Percentiles rank a stretch among this genome's conserved stretches.
These are phyloP conservation scores for Leucocoprinus leucothites DNA, from an alignment of 768 basidiomycete genomes.

Conservation along the genomic window DNA sequence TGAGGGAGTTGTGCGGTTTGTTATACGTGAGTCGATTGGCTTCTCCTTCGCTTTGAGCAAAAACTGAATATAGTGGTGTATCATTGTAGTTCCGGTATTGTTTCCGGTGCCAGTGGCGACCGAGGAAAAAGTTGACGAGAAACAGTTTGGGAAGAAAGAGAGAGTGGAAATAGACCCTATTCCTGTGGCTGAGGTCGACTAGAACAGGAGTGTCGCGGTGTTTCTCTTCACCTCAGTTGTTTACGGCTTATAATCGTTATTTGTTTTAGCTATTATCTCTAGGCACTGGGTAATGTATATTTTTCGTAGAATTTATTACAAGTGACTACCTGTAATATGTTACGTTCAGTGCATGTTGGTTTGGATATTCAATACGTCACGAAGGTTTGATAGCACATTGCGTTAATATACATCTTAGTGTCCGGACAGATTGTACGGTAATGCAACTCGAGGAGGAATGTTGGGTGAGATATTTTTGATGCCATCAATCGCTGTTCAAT, in stretches of 20 bases:
- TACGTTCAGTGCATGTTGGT: neutral
- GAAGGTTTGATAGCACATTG: no score
- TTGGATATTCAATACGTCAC: no score
- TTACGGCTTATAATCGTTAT: no score
- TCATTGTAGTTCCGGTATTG: conserved; percentile 1
- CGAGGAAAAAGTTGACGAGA: neutral
- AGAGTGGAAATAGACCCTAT: neutral
- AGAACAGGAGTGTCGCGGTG: neutral
- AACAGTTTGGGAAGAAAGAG: neutral
- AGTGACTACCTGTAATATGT: conserved; percentile 1
- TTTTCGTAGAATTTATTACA: conserved; percentile 13
- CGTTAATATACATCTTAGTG: no score
- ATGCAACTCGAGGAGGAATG: no score
- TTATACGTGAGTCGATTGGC: neutral
- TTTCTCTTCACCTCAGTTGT: neutral
- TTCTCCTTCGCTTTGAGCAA: no score
- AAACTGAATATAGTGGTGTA: neutral
- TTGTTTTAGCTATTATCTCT: neutral
- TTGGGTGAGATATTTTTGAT: no score
- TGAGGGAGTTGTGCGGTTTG: conserved; percentile 31
- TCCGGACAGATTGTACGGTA: no score
- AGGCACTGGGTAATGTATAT: conserved; percentile 12
- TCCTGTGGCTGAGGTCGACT: conserved; percentile 6
- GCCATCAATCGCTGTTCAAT: no score
- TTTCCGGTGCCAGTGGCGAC: neutral